Conservation (phyloP, 2,329 filamentous ascomycete species). For the Fusarium pilosicola region DNA sequence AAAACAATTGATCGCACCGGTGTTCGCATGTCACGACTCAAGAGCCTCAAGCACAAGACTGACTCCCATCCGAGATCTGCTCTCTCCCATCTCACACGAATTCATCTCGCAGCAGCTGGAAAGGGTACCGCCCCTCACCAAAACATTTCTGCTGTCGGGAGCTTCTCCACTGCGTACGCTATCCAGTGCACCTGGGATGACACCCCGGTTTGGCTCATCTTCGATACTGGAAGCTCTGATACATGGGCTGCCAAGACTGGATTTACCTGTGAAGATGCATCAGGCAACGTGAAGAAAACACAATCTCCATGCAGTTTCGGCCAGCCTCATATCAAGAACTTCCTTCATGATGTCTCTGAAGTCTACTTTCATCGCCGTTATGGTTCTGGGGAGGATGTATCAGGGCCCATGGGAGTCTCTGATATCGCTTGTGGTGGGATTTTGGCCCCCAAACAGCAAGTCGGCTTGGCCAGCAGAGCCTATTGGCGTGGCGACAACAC, state of each 20-base stretch:
- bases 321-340: constrained; percentile 50
- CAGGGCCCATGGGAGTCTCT: constrained; percentile 58
- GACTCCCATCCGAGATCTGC: constrained; percentile 40
- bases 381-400: constrained; percentile 59
- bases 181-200: constrained; percentile 54
- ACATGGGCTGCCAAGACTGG: constrained; percentile 58
- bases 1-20: constrained; percentile 45
- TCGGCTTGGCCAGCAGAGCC: constrained; percentile 60
- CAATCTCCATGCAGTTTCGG: constrained; percentile 56
- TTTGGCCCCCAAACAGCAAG: constrained; percentile 56
- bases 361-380: constrained; percentile 60
- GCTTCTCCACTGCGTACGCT: constrained; percentile 55
- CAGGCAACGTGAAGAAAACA: constrained; percentile 43
- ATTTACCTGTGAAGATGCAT: constrained; percentile 55
- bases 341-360: constrained; percentile 51
- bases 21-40: constrained; percentile 48
- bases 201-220: constrained; percentile 53
- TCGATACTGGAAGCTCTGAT: constrained; percentile 64
- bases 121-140: constrained; percentile 43
- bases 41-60: constrained; percentile 40
- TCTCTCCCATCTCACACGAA: constrained; percentile 44
- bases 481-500: constrained; percentile 63
- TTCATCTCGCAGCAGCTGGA: constrained; percentile 21
- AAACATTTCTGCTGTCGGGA: constrained; percentile 52
- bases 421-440: constrained; percentile 59